Base-by-base conservation (phyloP, 1,284 basidiomycete species). In the Irpex sp. region DNA sequence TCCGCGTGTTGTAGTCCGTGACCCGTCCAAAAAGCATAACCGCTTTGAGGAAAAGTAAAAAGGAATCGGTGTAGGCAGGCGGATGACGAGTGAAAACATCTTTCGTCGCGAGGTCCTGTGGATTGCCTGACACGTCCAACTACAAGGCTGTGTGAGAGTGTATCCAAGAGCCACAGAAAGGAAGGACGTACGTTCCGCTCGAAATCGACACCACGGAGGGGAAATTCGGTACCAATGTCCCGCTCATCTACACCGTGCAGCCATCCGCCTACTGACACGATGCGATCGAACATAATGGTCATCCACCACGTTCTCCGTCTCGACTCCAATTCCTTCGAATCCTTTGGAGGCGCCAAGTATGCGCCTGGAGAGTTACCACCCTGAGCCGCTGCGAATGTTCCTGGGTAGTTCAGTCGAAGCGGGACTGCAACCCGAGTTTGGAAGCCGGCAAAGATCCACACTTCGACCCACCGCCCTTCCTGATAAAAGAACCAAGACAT, bases 401-500 rank as follows among this genome's bases (percentile, higher is more conserved):
- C 91, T 3, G 90, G 91, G 72, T 91, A 91, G 72, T 93, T 93
- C 48, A 93, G 75, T 37, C 91, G 87, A 36, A 94, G 79, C 2
- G 93, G 93, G 13, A 93, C 82, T 26, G 90, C 87, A n/a, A 92
- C 89, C 11, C 92, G 82, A n/a, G 89, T 91, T 70, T 92, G 89
- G 69, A 94, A 92, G 5, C 87, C 91, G 36, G 91, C 89, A 75
- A 91, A 91, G 52, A 93, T 89, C 92, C 92, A 95, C 4, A 94
- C 89, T 75, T 94, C 92, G 9, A 93, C 91, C 90, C 92, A 93
- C 61, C 92, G 83, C 2, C 92, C 93, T 73, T 93, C 89, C 65
- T 92, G 88, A 73, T 94, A 94, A 67, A 92, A 91, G 76, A 91
- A 94, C 91, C 92, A 94, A 1, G 89, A 92, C 34, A 94, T 82